Percentiles rank a stretch among this genome's conserved stretches.
These are phyloP conservation scores for Andrographis paniculata DNA, from an alignment of 305 asterid species.

Conservation along the genomic window DNA sequence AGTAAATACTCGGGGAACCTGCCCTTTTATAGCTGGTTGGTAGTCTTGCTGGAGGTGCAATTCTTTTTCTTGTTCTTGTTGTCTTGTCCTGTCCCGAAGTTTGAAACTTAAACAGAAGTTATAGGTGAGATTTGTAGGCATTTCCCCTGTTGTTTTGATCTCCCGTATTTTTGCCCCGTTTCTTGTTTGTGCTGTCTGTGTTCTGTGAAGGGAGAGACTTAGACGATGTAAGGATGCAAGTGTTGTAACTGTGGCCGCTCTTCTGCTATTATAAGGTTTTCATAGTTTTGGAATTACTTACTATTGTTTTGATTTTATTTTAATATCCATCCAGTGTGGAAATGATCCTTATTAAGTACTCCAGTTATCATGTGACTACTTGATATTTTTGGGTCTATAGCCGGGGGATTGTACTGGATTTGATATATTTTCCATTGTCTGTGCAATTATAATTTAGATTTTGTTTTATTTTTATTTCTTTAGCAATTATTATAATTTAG, in stretches of 20 bases:
- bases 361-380: no score
- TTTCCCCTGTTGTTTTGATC: not conserved
- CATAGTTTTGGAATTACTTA: no score
- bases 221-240: not conserved
- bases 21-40: conserved; percentile 14
- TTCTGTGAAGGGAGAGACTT: not conserved
- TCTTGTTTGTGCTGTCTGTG: not conserved
- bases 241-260: not conserved
- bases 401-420: no score
- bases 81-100: conserved; percentile 1
- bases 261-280: no score
- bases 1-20: conserved; percentile 2
- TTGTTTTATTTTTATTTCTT: no score
- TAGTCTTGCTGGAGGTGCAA: conserved; percentile 7
- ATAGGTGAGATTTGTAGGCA: not conserved
- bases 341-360: no score
- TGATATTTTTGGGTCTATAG: no score
- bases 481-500: no score
- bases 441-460: no score
- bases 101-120: not conserved
- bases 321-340: no score
- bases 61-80: conserved; percentile 13
- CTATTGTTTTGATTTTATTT: no score
- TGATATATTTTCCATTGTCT: no score
- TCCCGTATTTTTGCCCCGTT: not conserved